phyloP scores from a whole-genome alignment of 371 early-diverging fungal genomes.

The Rhizopus arrhizus region DNA sequence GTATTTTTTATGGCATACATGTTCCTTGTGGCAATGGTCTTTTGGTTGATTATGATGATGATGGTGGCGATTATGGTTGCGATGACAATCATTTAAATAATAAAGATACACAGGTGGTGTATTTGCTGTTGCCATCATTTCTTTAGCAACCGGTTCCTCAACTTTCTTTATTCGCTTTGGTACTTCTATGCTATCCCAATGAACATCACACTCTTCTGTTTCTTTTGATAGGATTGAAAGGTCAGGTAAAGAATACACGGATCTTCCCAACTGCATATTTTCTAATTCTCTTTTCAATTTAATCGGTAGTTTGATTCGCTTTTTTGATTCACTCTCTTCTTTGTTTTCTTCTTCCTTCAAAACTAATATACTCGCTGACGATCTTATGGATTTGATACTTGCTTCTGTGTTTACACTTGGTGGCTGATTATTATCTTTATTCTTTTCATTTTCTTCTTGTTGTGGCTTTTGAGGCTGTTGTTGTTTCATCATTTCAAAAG shows the following conservation, averaged over 20 bases:
- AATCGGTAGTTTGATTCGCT: slow-evolving; percentile 12
- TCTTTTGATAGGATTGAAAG: background rate
- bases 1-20: background rate
- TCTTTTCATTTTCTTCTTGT: background rate
- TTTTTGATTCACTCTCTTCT: background rate
- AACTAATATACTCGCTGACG: slow-evolving; percentile 16
- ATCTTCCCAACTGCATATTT: slow-evolving; percentile 20
- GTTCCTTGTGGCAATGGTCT: background rate
- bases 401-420: background rate
- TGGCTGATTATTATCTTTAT: background rate
- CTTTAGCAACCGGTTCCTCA: background rate
- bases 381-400: background rate
- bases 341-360: background rate
- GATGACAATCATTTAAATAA: slow-evolving; percentile 6
- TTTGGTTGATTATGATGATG: no score
- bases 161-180: background rate
- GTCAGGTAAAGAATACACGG: slow-evolving; percentile 30
- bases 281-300: slow-evolving; percentile 24
- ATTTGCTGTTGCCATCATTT: no score
- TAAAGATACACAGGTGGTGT: background rate
- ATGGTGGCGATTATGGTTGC: background rate
- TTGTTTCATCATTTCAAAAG: slow-evolving; percentile 8
- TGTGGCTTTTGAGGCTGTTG: background rate
- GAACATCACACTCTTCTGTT: background rate
- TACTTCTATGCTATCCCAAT: background rate